Evolutionary conservation across 2,329 filamentous ascomycete species (phyloP).

Genomic region (Fusarium denticulatum): DNA sequence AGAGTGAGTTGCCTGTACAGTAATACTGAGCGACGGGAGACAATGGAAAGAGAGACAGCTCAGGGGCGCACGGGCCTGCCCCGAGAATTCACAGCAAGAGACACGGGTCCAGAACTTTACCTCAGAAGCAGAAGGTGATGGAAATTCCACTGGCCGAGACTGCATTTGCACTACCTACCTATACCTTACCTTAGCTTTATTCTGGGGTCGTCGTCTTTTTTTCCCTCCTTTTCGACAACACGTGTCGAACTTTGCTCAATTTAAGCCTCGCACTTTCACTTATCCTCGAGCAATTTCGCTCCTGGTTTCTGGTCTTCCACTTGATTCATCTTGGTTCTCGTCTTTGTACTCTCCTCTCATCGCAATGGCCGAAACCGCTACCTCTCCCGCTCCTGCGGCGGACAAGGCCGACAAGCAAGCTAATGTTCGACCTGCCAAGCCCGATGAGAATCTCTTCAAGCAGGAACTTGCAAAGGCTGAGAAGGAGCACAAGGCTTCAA

Average conservation of each 20-base stretch:
- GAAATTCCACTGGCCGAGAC: slow-evolving; percentile 33
- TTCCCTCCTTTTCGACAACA: slow-evolving; percentile 26
- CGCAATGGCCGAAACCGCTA: slow-evolving; percentile 58
- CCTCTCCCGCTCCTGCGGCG: slow-evolving; percentile 56
- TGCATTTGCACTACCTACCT: background rate
- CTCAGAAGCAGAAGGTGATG: slow-evolving; percentile 39
- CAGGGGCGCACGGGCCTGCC: slow-evolving; percentile 38
- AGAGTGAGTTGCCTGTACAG: background rate
- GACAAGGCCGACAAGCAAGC: slow-evolving; percentile 45
- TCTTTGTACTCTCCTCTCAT: slow-evolving; percentile 39
- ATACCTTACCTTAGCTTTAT: slow-evolving; percentile 25
- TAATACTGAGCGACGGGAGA: background rate
- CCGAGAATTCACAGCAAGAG: slow-evolving; percentile 35
- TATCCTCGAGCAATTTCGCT: slow-evolving; percentile 31
- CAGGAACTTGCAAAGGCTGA: slow-evolving; percentile 81
- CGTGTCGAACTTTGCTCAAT: slow-evolving; percentile 29
- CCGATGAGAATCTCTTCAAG: slow-evolving; percentile 87
- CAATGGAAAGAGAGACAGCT: slow-evolving; percentile 16
- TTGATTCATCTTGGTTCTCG: slow-evolving; percentile 9
- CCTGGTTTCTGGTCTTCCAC: slow-evolving; percentile 31
- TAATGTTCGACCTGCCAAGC: slow-evolving; percentile 78
- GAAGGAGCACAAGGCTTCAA: slow-evolving; percentile 83
- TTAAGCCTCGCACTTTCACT: slow-evolving; percentile 4
- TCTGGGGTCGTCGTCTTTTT: slow-evolving; percentile 29
- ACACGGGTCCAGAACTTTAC: slow-evolving; percentile 40